Evolutionary conservation across 2,329 filamentous ascomycete genomes (phyloP).

Genomic region (Arthrobotrys sinensis): DNA sequence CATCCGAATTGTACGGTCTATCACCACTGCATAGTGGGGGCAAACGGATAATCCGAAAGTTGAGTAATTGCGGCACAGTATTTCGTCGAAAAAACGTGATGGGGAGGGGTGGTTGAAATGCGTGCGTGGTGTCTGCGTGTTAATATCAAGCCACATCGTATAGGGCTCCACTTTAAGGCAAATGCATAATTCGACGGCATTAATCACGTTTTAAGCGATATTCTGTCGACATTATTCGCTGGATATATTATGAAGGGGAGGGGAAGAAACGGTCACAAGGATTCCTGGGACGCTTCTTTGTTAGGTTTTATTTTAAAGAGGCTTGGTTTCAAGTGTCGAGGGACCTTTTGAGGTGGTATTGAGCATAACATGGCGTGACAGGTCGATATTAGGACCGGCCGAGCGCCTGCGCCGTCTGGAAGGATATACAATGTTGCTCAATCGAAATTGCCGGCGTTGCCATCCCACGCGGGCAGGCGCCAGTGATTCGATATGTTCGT

Average conservation of each 20-base stretch:
- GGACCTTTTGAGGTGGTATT: constrained; percentile 1
- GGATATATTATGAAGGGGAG: constrained; percentile 16
- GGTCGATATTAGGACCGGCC: not conserved
- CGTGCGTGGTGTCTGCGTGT: constrained; percentile 35
- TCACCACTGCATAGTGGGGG: constrained; percentile 30
- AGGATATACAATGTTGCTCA: not conserved
- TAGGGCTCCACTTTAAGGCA: constrained; percentile 58
- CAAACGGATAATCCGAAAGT: constrained; percentile 30
- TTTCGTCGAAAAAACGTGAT: constrained; percentile 17
- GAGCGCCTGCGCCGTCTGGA: constrained; percentile 5
- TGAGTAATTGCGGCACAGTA: constrained; percentile 29
- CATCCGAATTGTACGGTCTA: constrained; percentile 10
- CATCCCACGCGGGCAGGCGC: constrained; percentile 26
- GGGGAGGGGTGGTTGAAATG: constrained; percentile 10
- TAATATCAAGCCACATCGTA: constrained; percentile 49
- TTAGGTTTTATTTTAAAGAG: constrained; percentile 7
- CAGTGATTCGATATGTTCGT: constrained; percentile 11
- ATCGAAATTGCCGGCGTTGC: not conserved
- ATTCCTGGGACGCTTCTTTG: constrained; percentile 5
- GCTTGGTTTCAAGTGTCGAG: constrained; percentile 24
- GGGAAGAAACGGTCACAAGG: constrained; percentile 37
- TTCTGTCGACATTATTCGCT: constrained; percentile 53
- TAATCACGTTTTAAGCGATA: constrained; percentile 52
- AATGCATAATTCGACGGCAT: constrained; percentile 51
- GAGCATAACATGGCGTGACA: constrained; percentile 17